phyloP scores from a whole-genome alignment of 768 basidiomycete genomes.

The Amanita fuliginea region DNA sequence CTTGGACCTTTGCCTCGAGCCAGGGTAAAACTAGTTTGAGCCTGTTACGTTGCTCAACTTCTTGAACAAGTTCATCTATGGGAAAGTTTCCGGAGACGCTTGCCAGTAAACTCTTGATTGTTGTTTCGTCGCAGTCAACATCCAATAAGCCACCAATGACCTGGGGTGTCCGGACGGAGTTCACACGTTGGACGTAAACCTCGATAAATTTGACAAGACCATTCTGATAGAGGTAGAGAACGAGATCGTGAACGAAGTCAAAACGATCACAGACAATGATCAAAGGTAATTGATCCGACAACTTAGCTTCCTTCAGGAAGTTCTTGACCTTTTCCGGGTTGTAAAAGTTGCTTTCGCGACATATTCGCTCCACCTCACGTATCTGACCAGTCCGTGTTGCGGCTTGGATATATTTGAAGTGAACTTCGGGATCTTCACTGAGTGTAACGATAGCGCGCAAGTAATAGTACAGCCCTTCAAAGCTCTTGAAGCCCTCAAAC shows the following conservation, averaged over 20 bases:
- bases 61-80: constrained; percentile 93
- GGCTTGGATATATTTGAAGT: constrained; percentile 99
- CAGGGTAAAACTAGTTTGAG: constrained; percentile 96
- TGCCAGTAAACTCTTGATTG: constrained; percentile 88
- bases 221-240: constrained; percentile 97
- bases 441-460: constrained; percentile 97
- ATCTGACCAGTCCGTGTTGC: constrained; percentile 97
- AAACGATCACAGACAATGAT: constrained; percentile 99
- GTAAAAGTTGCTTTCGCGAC: constrained; percentile 93
- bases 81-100: constrained; percentile 97
- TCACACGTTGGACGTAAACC: constrained; percentile 98
- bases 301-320: constrained; percentile 98
- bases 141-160: constrained; percentile 94
- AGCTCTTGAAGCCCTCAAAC: constrained; percentile 96
- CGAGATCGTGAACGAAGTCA: constrained; percentile 98
- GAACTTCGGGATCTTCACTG: constrained; percentile 91
- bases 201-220: constrained; percentile 95
- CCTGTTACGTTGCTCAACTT: constrained; percentile 93
- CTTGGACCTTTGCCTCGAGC: constrained; percentile 88
- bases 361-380: constrained; percentile 97
- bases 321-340: constrained; percentile 99
- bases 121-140: constrained; percentile 94
- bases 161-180: constrained; percentile 93
- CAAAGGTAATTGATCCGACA: constrained; percentile 91
- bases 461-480: constrained; percentile 98